Evolutionary conservation across 225 moss, liverwort and hornwort species (phyloP), one percentile per base, ranked within the genome.

Genomic region (Neckera pumila): DNA sequence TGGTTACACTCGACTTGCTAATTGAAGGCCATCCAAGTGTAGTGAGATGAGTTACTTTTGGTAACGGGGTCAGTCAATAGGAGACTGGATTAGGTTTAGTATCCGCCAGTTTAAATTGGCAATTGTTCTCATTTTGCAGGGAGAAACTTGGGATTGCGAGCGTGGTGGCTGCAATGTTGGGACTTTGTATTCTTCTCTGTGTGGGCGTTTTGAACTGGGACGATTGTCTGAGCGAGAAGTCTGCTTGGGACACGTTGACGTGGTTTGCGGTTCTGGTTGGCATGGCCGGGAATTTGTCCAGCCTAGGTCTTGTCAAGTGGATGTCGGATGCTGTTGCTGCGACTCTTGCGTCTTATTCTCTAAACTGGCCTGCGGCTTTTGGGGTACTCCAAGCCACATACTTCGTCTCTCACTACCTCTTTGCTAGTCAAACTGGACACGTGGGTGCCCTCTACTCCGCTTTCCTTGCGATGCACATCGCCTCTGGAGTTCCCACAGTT

Each of bases 191-290:
- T 53, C 97, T 99, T 59, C 94, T 99, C 38, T 88, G 94, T n/a
- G 57, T 92, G 42, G 99, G 99, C 45, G 99, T 99, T 51, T 90
- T 99, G 61, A 95, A 97, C 16, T 99, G 99, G 99, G 94, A 97
- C 59, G 99, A 99, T 84, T 99, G 99, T 89, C 95, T 99, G n/a
- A 93, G 92, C 76, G 99, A 99, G 89, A 99, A 96, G 88, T 96
- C 97, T 59, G 99, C 99, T 22, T 99, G 99, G 99, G 99, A 99
- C 85, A 99, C 99, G 36, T 89, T 99, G 88, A 97, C 96, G 38
- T 99, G 99, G 99, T 99, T 99, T 93, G 99, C 99, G 9, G 96
- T 99, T 38, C 91, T 99, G 43, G 99, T 99, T 69, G 99, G 99
- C 82, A 99, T 99, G 97, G 99, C 99, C 23, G 95, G 90, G 63